These are phyloP conservation scores for Pseudotsuga menziesii DNA, from an alignment of 75 land plant genomes.

Conservation along the genomic window DNA sequence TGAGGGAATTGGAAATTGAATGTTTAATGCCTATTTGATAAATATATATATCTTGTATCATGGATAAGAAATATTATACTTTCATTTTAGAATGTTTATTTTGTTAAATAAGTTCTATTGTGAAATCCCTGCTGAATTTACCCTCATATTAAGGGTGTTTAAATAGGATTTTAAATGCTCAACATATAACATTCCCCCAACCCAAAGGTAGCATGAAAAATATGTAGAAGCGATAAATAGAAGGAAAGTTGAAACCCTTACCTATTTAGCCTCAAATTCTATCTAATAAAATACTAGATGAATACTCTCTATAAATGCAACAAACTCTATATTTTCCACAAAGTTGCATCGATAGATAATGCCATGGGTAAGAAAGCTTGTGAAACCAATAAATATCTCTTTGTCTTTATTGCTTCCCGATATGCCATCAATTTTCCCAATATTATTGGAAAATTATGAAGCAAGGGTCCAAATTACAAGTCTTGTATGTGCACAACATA, in stretches of 20 bases:
- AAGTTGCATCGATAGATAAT: conserved; percentile 80
- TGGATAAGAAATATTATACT: too few relatives aligned
- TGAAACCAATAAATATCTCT: conserved; percentile 64
- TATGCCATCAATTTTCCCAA: conserved; percentile 67
- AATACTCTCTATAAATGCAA: conserved; percentile 62
- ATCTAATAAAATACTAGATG: conserved; percentile 81
- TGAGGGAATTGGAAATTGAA: too few relatives aligned
- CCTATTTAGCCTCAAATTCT: conserved; percentile 74
- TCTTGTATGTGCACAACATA: conserved; percentile 73
- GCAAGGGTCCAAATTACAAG: conserved; percentile 54
- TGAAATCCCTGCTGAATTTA: too few relatives aligned
- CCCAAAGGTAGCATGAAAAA: too few relatives aligned
- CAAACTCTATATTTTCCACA: conserved; percentile 43
- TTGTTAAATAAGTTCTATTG: too few relatives aligned
- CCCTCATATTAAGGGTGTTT: too few relatives aligned
- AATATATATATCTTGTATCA: too few relatives aligned
- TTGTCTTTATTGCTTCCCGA: conserved; percentile 72
- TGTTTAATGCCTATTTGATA: too few relatives aligned
- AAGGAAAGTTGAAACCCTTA: conserved; percentile 7
- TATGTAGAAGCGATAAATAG: too few relatives aligned
- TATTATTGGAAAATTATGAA: conserved; percentile 61
- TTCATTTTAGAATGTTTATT: too few relatives aligned
- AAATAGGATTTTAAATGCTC: too few relatives aligned
- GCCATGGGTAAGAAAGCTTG: conserved; percentile 86
- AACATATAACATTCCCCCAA: too few relatives aligned